A percentile compares a stretch with the other conserved stretches of the same genome.
phyloP scores from a whole-genome alignment of 306 rosid genomes.

The Bauhinia variegata region DNA sequence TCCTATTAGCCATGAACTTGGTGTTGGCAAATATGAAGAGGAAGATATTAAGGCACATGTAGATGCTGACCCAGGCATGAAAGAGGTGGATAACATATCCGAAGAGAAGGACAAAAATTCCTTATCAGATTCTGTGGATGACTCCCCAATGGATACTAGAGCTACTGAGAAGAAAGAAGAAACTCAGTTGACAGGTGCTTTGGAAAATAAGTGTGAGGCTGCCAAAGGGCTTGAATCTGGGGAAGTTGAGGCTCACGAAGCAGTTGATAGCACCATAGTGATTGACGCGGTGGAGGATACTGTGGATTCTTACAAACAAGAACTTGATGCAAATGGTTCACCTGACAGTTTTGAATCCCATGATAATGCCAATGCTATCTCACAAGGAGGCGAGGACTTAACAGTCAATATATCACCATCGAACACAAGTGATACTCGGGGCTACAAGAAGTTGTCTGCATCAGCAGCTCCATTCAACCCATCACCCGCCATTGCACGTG shows the following conservation, averaged over 20 bases:
- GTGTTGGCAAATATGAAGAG: constrained; percentile 44
- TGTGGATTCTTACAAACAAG: constrained; percentile 47
- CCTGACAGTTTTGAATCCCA: constrained; percentile 52
- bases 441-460: constrained; percentile 83
- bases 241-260: constrained; percentile 49
- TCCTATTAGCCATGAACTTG: constrained; percentile 45
- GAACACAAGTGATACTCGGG: constrained; percentile 52
- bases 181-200: constrained; percentile 34
- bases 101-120: constrained; percentile 49
- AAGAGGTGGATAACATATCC: constrained; percentile 40
- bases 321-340: constrained; percentile 47
- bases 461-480: constrained; percentile 98
- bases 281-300: constrained; percentile 43
- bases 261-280: constrained; percentile 42
- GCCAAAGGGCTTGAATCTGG: constrained; percentile 47
- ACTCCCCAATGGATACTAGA: constrained; percentile 48
- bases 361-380: constrained; percentile 45
- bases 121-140: constrained; percentile 43
- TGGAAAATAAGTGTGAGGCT: constrained; percentile 49
- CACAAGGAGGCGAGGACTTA: constrained; percentile 59
- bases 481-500: constrained; percentile 64
- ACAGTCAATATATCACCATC: constrained; percentile 44
- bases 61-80: constrained; percentile 41
- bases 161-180: constrained; percentile 57
- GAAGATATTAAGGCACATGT: constrained; percentile 48